phyloP scores from a whole-genome alignment of 1,139 yeast genomes.

The Geotrichum klebahnii region DNA sequence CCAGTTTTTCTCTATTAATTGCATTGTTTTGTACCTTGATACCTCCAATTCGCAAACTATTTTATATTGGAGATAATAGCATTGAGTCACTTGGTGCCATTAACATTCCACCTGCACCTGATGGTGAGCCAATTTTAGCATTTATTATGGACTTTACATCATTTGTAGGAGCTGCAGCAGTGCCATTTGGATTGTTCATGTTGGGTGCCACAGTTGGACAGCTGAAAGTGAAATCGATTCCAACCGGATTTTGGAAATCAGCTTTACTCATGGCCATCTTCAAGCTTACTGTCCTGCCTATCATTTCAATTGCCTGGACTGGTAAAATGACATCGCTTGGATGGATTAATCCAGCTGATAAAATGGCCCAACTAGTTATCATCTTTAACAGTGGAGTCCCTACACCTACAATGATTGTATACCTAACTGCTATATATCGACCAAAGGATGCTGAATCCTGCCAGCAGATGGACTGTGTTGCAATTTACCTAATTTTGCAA shows the following conservation, averaged over 20 bases:
- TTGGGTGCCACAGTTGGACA: conserved; percentile 86
- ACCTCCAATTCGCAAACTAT: conserved; percentile 80
- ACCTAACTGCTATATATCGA: conserved; percentile 78
- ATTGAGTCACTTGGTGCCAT: no score
- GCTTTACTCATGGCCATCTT: conserved; percentile 46
- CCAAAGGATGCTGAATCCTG: conserved; percentile 52
- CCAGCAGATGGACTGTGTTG: conserved; percentile 78
- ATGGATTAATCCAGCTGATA: conserved; percentile 52
- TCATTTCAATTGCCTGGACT: conserved; percentile 59
- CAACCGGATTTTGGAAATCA: conserved; percentile 68
- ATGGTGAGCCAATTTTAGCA: conserved; percentile 72
- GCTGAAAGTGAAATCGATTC: conserved; percentile 54
- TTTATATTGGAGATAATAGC: conserved; percentile 45
- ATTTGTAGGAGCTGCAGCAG: conserved; percentile 82
- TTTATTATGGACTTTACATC: conserved; percentile 74
- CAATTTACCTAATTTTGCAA: conserved; percentile 65
- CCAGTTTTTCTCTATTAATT: conserved; percentile 58
- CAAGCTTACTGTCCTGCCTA: conserved; percentile 54
- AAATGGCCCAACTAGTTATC: conserved; percentile 63
- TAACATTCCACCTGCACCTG: conserved; percentile 68
- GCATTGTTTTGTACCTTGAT: conserved; percentile 70
- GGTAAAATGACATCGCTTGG: conserved; percentile 46
- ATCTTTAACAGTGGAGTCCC: conserved; percentile 78
- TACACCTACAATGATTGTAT: conserved; percentile 78
- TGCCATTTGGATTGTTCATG: conserved; percentile 76